These are phyloP conservation scores for Verticillium nubilum DNA, from an alignment of 2,329 filamentous ascomycete species.

Conservation along the genomic window DNA sequence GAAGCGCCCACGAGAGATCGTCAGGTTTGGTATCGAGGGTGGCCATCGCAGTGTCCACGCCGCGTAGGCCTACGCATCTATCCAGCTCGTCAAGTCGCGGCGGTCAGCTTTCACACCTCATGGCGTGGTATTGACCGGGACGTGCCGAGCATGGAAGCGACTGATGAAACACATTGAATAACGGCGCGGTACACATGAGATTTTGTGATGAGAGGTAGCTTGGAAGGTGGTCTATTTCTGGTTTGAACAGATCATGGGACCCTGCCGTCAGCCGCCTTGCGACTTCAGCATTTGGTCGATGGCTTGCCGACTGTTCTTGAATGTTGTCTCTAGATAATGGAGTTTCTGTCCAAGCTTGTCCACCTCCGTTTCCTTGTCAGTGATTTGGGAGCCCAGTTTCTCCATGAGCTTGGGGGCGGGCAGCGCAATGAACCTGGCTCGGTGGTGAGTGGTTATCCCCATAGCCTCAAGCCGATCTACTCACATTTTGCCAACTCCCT, in stretches of 20 bases:
- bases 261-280: background rate
- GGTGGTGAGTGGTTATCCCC: background rate
- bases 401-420: slow-evolving; percentile 68
- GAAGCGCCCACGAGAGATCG: too few species aligned
- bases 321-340: slow-evolving; percentile 89
- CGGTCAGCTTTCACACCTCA: too few species aligned
- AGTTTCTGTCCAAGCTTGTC: slow-evolving; percentile 80
- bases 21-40: too few species aligned
- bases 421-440: slow-evolving; percentile 75
- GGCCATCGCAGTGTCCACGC: too few species aligned
- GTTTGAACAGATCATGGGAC: background rate
- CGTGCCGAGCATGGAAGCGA: background rate
- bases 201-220: background rate
- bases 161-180: background rate
- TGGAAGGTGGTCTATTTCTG: background rate
- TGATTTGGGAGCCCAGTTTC: slow-evolving; percentile 69
- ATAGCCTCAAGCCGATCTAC: background rate
- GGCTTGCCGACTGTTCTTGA: slow-evolving; percentile 88
- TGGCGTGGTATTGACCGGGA: too few species aligned
- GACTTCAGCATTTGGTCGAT: slow-evolving; percentile 74
- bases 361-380: slow-evolving; percentile 72
- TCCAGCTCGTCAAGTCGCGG: too few species aligned
- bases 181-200: background rate
- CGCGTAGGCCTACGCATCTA: too few species aligned
- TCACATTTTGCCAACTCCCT: slow-evolving; percentile 95